Base-by-base conservation (phyloP, 768 basidiomycete genomes). In the Termitomyces sp. region DNA sequence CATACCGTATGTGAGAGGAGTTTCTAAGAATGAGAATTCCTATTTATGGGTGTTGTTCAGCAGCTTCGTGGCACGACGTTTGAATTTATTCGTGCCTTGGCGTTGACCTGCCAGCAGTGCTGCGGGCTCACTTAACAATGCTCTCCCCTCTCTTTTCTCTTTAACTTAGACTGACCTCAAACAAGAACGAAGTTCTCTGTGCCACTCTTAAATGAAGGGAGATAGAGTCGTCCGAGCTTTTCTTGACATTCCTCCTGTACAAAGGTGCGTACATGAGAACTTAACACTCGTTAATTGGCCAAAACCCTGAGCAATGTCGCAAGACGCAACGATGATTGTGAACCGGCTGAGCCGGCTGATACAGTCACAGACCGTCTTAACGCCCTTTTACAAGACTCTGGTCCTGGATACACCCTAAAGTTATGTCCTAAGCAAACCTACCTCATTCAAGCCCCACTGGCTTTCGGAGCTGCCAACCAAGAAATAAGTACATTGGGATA, bases 401-500 rank as follows among this genome's bases (percentile, higher is more conserved):
- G 89, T 13, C 68, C 81, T 46, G 87, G 86, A 28, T 93, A 84
- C 68, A 75, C 77, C 6, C 79, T 95, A 5, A 75, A 72, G 14
- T 77, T 95, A 3, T 95, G 93, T 71, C 84, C 84, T 1, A 72
- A 74, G 33, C 70, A 79, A 55, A 72, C 79, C 50, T 94, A 95
- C 67, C 59, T 79, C 61, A 81, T 93, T 61, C 78, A 82, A 55
- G 80, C 83, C 3, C 86, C 89, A 0, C 77, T 95, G 52, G 71
- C 79, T 35, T 92, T 91, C 64, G 77, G 84, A 0, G 80, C 84
- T 12, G 76, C 81, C 0, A 76, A 86, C 64, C 87, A 95, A 71
- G 93, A 94, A 72, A 93, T 95, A 50, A 89, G 84, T 63, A 95
- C 93, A 0, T 65, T 77, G 6, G 90, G 89, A 16, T 89, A 92